A percentile compares a stretch with the other conserved stretches of the same genome.
These are phyloP conservation scores for Penicillium sp. DNA, from an alignment of 2,329 filamentous ascomycete genomes.

Conservation along the genomic window DNA sequence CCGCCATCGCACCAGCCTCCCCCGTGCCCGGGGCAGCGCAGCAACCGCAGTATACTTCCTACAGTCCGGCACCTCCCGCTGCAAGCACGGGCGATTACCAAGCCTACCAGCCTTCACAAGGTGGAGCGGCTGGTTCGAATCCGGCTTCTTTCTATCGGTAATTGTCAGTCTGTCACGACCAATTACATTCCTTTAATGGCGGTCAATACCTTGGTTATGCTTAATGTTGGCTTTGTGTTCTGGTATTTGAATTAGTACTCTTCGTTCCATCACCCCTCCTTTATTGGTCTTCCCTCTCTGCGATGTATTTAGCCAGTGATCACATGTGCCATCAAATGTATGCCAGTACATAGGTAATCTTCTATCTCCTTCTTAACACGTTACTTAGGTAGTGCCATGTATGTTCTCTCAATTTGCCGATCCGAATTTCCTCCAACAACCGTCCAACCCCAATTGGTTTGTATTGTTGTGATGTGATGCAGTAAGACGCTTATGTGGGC, in stretches of 20 bases:
- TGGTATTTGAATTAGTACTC: neutral
- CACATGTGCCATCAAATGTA: slow-evolving; percentile 10
- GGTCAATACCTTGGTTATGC: slow-evolving; percentile 1
- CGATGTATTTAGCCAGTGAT: slow-evolving; percentile 15
- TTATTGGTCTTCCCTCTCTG: slow-evolving; percentile 11
- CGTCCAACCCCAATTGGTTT: too few relatives aligned
- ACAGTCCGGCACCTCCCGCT: slow-evolving; percentile 26
- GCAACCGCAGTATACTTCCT: slow-evolving; percentile 35
- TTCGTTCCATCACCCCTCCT: neutral
- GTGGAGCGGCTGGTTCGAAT: slow-evolving; percentile 33
- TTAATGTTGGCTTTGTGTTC: neutral
- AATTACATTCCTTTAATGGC: neutral
- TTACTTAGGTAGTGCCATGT: too few relatives aligned
- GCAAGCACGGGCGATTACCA: slow-evolving; percentile 34
- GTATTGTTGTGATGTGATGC: too few relatives aligned
- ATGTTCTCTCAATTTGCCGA: too few relatives aligned
- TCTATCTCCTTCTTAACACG: neutral
- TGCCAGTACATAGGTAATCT: slow-evolving; percentile 19
- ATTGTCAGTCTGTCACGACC: neutral
- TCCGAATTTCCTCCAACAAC: too few relatives aligned
- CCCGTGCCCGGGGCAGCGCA: slow-evolving; percentile 33
- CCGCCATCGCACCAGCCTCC: slow-evolving; percentile 38
- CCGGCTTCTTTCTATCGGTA: slow-evolving; percentile 43
- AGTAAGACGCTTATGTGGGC: too few relatives aligned
- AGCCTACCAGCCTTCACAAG: slow-evolving; percentile 38